Conservation (phyloP, 2,329 filamentous ascomycete species). For the Epichloe gansuensis region DNA sequence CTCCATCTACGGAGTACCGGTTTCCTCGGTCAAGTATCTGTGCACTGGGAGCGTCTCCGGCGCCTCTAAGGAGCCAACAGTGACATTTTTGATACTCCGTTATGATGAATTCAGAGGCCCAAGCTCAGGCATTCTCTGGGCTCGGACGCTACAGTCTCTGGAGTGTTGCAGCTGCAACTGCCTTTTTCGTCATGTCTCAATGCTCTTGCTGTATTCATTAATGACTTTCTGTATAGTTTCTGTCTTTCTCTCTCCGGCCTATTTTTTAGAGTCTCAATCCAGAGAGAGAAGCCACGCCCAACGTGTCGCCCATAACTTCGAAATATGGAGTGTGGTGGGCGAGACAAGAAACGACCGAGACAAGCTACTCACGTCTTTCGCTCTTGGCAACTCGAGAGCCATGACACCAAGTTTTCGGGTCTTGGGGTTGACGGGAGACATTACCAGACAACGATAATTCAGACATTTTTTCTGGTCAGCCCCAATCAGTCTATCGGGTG, state of each 20-base stretch:
- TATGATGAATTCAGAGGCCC: background rate
- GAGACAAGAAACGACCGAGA: background rate
- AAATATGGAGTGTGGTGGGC: background rate
- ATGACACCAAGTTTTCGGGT: background rate
- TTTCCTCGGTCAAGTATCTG: background rate
- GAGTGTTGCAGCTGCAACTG: background rate
- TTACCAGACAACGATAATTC: background rate
- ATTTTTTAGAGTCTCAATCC: too few species aligned
- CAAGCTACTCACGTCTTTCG: background rate
- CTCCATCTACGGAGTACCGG: too few species aligned
- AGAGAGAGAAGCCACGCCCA: too few species aligned
- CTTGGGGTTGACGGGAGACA: background rate
- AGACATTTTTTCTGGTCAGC: too few species aligned
- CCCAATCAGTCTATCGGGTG: too few species aligned
- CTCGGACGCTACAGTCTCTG: background rate
- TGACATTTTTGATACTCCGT: background rate
- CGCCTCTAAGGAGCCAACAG: background rate
- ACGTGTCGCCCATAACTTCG: too few species aligned
- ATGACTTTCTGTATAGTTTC: too few species aligned
- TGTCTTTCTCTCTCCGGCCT: too few species aligned
- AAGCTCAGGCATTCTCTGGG: background rate
- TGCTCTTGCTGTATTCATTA: background rate
- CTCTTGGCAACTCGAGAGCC: background rate
- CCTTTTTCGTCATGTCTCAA: background rate
- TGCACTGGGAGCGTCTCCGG: background rate